Percentiles rank a stretch among this genome's conserved stretches.
These are phyloP conservation scores for Spergularia azorica DNA, from an alignment of 179 eudicot species.

Conservation along the genomic window DNA sequence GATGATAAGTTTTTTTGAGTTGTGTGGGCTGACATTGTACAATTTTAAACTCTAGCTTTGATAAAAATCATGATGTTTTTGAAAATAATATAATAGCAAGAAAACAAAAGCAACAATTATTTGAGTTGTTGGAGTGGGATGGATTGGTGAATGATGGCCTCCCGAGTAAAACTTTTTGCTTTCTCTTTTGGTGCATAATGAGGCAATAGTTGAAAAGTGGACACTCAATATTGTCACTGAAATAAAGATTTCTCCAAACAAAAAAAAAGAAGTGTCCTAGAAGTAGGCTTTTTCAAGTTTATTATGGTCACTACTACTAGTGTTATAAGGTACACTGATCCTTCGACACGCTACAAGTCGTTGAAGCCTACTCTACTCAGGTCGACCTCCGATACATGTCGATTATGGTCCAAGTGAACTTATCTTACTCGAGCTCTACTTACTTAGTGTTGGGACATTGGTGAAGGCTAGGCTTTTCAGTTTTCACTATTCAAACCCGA, in stretches of 20 bases:
- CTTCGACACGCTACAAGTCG: too few relatives aligned
- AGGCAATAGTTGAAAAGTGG: conserved; percentile 27
- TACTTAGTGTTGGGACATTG: too few relatives aligned
- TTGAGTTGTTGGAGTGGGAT: conserved; percentile 14
- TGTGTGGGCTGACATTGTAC: neutral
- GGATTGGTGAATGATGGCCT: conserved; percentile 27
- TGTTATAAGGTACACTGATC: too few relatives aligned
- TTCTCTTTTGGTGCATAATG: conserved; percentile 26
- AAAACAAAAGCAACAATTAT: neutral
- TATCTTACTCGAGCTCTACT: too few relatives aligned
- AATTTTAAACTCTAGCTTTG: neutral
- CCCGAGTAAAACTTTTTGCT: conserved; percentile 17
- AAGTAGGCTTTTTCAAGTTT: conserved; percentile 8
- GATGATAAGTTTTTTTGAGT: conserved; percentile 13
- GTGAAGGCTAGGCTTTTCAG: too few relatives aligned
- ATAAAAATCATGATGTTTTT: neutral
- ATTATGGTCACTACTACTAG: too few relatives aligned
- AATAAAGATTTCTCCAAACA: neutral
- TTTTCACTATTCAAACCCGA: too few relatives aligned
- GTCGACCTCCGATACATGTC: too few relatives aligned
- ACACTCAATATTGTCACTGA: neutral
- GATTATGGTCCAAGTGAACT: too few relatives aligned
- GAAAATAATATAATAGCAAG: neutral
- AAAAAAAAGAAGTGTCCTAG: conserved; percentile 6
- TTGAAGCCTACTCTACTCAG: too few relatives aligned